A percentile compares a stretch with the other conserved stretches of the same genome.
Conservation (phyloP, 257 asterid species). For the Solanum corneliomulleri region DNA sequence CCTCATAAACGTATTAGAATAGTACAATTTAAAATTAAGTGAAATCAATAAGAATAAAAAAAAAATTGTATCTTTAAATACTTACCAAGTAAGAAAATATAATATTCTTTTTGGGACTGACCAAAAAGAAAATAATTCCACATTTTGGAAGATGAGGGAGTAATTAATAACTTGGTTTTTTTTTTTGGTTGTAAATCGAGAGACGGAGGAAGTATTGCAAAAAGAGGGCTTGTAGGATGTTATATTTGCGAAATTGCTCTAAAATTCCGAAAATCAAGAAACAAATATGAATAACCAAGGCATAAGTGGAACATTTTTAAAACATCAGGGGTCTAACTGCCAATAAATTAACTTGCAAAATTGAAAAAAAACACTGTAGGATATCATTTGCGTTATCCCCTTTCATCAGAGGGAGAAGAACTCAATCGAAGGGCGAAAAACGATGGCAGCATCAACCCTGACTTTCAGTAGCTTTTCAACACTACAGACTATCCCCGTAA, state of each 20-base stretch:
- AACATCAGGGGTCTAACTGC: background rate
- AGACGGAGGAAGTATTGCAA: background rate
- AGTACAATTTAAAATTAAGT: too few species aligned
- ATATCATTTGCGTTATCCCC: background rate
- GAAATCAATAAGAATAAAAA: too few species aligned
- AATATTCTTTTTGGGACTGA: too few species aligned
- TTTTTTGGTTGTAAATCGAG: background rate
- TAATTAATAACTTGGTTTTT: too few species aligned
- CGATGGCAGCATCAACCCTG: slow-evolving; percentile 1
- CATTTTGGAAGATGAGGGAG: too few species aligned
- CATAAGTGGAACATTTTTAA: background rate
- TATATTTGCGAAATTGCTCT: too few species aligned
- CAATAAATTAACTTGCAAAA: background rate
- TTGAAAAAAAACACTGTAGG: too few species aligned
- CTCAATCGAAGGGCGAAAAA: background rate
- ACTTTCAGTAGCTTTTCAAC: background rate
- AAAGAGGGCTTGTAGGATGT: background rate
- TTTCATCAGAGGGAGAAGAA: background rate
- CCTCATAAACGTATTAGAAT: too few species aligned
- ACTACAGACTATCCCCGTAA: background rate
- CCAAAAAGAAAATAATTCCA: too few species aligned
- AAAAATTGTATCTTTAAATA: too few species aligned
- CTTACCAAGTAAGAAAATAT: too few species aligned
- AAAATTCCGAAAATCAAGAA: background rate
- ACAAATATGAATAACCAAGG: background rate